Evolutionary conservation across 1,284 basidiomycete species (phyloP).

Genomic region (Ustilago lituana): DNA sequence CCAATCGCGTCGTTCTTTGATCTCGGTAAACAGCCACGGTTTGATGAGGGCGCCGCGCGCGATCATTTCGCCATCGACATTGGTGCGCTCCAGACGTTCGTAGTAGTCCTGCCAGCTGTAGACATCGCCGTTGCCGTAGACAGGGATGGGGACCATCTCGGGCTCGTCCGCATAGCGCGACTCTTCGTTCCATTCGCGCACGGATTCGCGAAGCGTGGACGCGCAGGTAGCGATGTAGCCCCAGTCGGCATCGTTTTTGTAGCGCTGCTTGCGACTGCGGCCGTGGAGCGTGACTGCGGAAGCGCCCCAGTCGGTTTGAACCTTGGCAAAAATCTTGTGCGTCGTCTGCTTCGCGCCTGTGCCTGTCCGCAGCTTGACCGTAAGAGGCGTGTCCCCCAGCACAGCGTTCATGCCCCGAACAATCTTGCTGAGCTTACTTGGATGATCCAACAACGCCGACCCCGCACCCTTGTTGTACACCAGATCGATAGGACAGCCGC

Average conservation of each 20-base stretch:
- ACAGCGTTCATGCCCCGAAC: constrained; percentile 90
- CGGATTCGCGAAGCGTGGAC: constrained; percentile 77
- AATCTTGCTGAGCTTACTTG: constrained; percentile 84
- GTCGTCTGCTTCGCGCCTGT: constrained; percentile 75
- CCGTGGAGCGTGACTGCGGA: constrained; percentile 89
- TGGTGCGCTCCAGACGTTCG: constrained; percentile 77
- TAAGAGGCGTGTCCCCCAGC: constrained; percentile 91
- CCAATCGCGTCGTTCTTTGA: constrained; percentile 83
- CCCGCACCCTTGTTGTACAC: constrained; percentile 92
- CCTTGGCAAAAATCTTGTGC: constrained; percentile 84
- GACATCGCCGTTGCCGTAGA: constrained; percentile 95
- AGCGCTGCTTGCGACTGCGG: constrained; percentile 69
- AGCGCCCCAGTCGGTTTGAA: constrained; percentile 80
- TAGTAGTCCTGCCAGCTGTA: constrained; percentile 88
- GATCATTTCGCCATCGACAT: constrained; percentile 94
- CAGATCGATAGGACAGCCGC: constrained; percentile 95
- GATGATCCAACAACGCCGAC: constrained; percentile 85
- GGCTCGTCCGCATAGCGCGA: constrained; percentile 45
- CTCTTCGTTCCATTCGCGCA: constrained; percentile 60
- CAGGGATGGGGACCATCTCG: constrained; percentile 79
- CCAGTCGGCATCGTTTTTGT: constrained; percentile 67
- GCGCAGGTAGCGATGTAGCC: constrained; percentile 79
- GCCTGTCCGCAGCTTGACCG: constrained; percentile 88
- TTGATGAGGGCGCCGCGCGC: constrained; percentile 94
- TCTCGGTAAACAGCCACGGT: constrained; percentile 81